Base-by-base conservation (phyloP, 1,284 basidiomycete species). In the Marasmius oreades region DNA sequence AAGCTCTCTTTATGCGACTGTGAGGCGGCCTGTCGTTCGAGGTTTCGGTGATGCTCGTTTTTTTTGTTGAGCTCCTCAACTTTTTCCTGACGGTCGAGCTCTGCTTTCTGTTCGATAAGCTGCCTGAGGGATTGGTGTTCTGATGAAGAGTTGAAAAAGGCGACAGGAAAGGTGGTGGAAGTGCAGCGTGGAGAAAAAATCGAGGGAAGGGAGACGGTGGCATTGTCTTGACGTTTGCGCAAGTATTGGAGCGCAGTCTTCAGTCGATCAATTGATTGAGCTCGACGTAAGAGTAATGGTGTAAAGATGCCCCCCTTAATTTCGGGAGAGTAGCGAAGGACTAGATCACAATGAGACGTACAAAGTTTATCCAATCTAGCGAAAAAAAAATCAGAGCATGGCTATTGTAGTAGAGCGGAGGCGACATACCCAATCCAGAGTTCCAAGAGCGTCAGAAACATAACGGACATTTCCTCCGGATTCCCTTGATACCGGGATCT, bases 291-390 rank as follows among this genome's bases (percentile, higher is more conserved):
- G 0, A 82, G 62, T 7, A 82, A 64, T 0, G 66, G 55, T 12
- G 77, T 66, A 16, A 81, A 59, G 12, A 80, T 61, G 1, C 39
- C 37, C 1, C 54, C 28, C 0, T 73, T 65, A 0, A 83, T 62
- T 57, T 80, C 80, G 0, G 79, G 80, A 2, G 76, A 74, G 53
- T 77, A 82, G 3, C 74, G 62, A 0, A 36, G 44, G 0, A 82
- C 64, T 1, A 80, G 62, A 0, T 73, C 72, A 44, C 66, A 67
- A 2, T 68, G 63, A 1, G 22, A 23, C 7, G 72, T 62, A 5
- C 63, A 70, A 1, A 76, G n/a, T 26, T 64, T 67, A 61, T 82
- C 80, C 0, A 82, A 64, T 0, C 69, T 72, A 0, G 14, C 7
- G 3, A 50, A 50, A 4, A n/a, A 5, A 31, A 4, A 6, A n/a